phyloP scores from a whole-genome alignment of 805 yeast species.

The Barnettozyma sucrosica region DNA sequence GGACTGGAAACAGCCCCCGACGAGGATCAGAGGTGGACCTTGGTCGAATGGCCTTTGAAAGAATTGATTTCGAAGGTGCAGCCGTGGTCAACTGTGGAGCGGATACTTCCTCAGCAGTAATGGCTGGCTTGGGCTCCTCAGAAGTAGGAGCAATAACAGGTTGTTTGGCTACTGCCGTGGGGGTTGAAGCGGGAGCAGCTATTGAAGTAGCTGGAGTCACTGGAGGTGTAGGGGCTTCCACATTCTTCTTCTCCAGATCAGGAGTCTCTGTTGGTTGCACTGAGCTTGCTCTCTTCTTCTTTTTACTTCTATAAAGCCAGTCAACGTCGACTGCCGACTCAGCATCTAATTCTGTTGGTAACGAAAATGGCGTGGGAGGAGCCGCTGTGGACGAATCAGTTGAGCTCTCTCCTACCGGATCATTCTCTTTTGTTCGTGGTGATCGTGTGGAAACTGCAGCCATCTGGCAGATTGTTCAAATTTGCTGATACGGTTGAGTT shows the following conservation, averaged over 20 bases:
- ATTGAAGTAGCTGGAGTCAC: neutral
- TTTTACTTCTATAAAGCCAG: slow-evolving; percentile 80
- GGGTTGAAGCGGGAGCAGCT: neutral
- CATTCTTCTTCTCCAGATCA: neutral
- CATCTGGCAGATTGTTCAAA: neutral
- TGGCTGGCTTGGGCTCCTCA: neutral
- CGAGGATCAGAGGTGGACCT: slow-evolving; percentile 23
- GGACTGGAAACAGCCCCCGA: neutral
- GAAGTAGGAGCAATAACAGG: neutral
- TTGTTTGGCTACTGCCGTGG: neutral
- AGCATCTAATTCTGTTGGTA: neutral
- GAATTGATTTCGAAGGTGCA: slow-evolving; percentile 16
- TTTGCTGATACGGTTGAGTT: neutral
- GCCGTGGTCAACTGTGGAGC: slow-evolving; percentile 4
- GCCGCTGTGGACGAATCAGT: neutral
- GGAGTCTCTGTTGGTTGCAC: neutral
- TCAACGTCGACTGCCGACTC: slow-evolving; percentile 55
- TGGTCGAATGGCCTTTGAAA: slow-evolving; percentile 23
- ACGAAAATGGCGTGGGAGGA: neutral
- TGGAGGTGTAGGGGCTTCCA: neutral
- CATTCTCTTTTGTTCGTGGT: neutral
- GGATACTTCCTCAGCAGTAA: slow-evolving; percentile 5
- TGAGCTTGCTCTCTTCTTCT: slow-evolving; percentile 28
- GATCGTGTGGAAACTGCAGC: neutral
- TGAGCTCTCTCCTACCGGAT: neutral